These are phyloP conservation scores for Populus hybrid DNA, from an alignment of 441 rosid genomes.

Conservation along the genomic window DNA sequence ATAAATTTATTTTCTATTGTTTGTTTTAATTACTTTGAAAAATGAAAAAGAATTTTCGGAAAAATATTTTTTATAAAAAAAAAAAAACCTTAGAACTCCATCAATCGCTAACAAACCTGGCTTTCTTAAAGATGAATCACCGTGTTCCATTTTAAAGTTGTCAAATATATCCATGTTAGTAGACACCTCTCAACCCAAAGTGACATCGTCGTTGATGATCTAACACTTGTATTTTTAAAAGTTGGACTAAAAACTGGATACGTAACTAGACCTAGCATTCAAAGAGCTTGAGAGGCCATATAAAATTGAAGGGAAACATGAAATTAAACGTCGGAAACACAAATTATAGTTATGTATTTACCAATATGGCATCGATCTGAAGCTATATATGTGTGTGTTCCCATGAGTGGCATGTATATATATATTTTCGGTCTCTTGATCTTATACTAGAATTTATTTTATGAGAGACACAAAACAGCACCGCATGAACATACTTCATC, in stretches of 20 bases:
- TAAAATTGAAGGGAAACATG: not conserved
- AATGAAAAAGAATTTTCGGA: too few species aligned
- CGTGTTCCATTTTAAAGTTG: too few species aligned
- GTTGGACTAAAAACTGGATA: not conserved
- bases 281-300: not conserved
- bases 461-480: not conserved
- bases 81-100: not conserved
- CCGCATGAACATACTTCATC: slow-evolving; percentile 25
- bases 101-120: too few species aligned
- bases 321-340: not conserved
- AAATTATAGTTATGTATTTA: not conserved
- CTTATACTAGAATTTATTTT: not conserved
- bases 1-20: too few species aligned
- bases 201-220: not conserved
- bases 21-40: too few species aligned
- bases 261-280: not conserved
- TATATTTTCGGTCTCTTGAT: too few species aligned
- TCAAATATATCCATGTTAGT: too few species aligned
- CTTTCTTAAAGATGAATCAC: too few species aligned
- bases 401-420: too few species aligned
- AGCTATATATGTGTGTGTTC: not conserved
- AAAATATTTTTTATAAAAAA: too few species aligned
- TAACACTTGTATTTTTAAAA: not conserved
- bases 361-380: not conserved
- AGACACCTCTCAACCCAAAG: not conserved